A percentile compares a stretch with the other conserved stretches of the same genome.
phyloP scores from a whole-genome alignment of 1,284 basidiomycete species.

The Puccinia hordei region DNA sequence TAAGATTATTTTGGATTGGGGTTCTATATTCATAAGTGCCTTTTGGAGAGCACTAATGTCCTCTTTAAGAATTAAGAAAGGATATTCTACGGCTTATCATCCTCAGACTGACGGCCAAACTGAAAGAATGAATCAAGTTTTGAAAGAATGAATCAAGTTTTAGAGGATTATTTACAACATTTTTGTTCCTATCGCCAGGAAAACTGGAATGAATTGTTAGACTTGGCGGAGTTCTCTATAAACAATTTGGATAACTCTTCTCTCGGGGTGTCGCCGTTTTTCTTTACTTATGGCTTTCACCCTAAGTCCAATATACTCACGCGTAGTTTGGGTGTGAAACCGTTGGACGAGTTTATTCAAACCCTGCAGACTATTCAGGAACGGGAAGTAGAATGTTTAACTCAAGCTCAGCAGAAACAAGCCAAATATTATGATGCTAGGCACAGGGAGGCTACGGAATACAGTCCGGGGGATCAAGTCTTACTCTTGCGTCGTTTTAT shows the following conservation, averaged over 20 bases:
- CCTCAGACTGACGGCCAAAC: too few species aligned
- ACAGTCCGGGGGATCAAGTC: too few species aligned
- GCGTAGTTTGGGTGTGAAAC: too few species aligned
- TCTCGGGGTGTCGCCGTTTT: not conserved
- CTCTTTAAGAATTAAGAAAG: not conserved
- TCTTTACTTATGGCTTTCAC: slow-evolving; percentile 13
- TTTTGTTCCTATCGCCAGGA: slow-evolving; percentile 52
- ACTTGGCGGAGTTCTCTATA: slow-evolving; percentile 44
- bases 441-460: too few species aligned
- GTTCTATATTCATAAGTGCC: not conserved
- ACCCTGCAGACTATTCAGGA: not conserved
- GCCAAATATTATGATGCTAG: too few species aligned
- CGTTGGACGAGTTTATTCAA: not conserved
- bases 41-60: not conserved
- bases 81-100: slow-evolving; percentile 15
- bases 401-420: too few species aligned
- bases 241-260: too few species aligned
- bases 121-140: too few species aligned
- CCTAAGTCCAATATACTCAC: not conserved
- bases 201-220: slow-evolving; percentile 55
- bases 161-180: slow-evolving; percentile 51
- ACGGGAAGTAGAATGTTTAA: too few species aligned
- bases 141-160: too few species aligned
- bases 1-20: not conserved
- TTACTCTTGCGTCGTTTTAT: too few species aligned